Evolutionary conservation across 768 basidiomycete species (phyloP).

Genomic region (Candolleomyces aberdarensis): DNA sequence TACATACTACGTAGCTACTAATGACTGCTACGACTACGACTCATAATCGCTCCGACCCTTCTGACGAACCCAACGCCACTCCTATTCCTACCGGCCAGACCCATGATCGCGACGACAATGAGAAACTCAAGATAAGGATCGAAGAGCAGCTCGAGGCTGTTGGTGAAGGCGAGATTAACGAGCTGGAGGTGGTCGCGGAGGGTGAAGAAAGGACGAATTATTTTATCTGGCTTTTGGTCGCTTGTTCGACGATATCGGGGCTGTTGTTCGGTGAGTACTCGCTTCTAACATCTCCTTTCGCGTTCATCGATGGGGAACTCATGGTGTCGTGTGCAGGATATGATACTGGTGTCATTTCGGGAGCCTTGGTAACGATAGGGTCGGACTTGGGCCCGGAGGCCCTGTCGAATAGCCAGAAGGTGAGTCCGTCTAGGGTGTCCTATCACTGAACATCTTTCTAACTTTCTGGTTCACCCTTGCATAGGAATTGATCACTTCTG

Average conservation of each 20-base stretch:
- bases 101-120: neutral
- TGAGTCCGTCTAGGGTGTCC: constrained; percentile 14
- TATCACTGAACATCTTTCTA: no score
- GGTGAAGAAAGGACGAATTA: constrained; percentile 65
- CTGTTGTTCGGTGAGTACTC: constrained; percentile 62
- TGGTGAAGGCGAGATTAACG: constrained; percentile 53
- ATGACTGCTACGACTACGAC: no score
- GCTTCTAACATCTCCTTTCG: neutral
- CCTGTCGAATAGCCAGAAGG: constrained; percentile 65
- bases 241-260: constrained; percentile 73
- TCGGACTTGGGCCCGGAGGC: constrained; percentile 56
- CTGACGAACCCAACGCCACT: neutral
- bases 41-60: no score
- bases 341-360: constrained; percentile 79
- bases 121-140: neutral
- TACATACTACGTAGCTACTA: no score
- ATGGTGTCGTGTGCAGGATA: constrained; percentile 48
- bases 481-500: constrained; percentile 77
- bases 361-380: constrained; percentile 73
- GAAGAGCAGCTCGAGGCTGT: neutral
- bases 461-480: no score
- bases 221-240: constrained; percentile 78
- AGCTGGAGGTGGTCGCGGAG: constrained; percentile 56
- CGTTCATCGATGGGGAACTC: neutral
- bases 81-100: constrained; percentile 1